These are phyloP conservation scores for Sanghuangporus baumii DNA, from an alignment of 1,284 basidiomycete species.

Conservation along the genomic window DNA sequence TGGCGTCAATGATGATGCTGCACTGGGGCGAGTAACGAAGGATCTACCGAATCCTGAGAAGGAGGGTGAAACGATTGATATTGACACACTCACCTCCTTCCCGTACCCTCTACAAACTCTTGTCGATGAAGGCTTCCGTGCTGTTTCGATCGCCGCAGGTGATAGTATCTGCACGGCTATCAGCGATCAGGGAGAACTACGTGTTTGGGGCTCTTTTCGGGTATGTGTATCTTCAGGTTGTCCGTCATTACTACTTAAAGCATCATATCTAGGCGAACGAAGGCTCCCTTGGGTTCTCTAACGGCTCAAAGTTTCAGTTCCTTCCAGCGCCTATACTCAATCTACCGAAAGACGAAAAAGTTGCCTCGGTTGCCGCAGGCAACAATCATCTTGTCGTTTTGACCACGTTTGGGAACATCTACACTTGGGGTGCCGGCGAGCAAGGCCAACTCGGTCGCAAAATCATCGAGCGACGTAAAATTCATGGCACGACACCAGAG, in stretches of 20 bases:
- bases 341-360: constrained; percentile 67
- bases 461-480: constrained; percentile 78
- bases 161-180: constrained; percentile 84
- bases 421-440: constrained; percentile 84
- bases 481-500: constrained; percentile 79
- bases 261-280: constrained; percentile 52
- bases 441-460: constrained; percentile 84
- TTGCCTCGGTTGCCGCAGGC: constrained; percentile 73
- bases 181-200: constrained; percentile 70
- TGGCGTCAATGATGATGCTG: constrained; percentile 90
- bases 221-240: constrained; percentile 43
- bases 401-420: constrained; percentile 79
- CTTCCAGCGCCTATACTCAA: constrained; percentile 66
- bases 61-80: constrained; percentile 51
- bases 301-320: constrained; percentile 59
- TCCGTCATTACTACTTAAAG: constrained; percentile 6
- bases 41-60: constrained; percentile 66
- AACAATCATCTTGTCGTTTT: constrained; percentile 85
- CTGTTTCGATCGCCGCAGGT: constrained; percentile 77
- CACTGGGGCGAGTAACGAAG: constrained; percentile 78
- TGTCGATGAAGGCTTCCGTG: constrained; percentile 72
- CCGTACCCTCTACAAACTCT: constrained; percentile 73
- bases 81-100: constrained; percentile 74
- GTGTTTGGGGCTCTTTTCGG: constrained; percentile 91
- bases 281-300: constrained; percentile 83